Evolutionary conservation across 495 filamentous ascomycete species (phyloP).

Genomic region (Amniculicola lignicola): DNA sequence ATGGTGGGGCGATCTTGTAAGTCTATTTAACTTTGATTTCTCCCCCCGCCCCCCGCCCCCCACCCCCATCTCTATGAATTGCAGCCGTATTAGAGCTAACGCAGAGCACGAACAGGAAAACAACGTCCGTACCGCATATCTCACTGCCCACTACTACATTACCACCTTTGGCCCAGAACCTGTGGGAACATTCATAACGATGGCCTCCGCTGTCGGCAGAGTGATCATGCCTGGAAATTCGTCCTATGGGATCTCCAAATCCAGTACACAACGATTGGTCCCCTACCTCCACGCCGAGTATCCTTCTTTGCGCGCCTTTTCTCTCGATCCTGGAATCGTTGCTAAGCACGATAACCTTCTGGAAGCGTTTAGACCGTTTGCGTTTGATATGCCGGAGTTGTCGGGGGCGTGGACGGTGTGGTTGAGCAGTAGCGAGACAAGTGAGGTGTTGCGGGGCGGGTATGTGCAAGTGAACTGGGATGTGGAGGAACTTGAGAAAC

Average conservation of each 20-base stretch:
- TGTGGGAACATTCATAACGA: background rate
- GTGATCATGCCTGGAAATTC: conserved; percentile 1
- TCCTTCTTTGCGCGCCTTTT: conserved; percentile 1
- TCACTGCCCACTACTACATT: conserved; percentile 11
- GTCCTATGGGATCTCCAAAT: conserved; percentile 6
- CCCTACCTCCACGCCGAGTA: background rate
- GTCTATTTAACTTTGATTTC: background rate
- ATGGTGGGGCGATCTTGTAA: conserved; percentile 8
- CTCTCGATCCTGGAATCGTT: conserved; percentile 7
- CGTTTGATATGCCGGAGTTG: conserved; percentile 2
- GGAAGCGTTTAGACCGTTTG: background rate
- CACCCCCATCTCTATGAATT: too few relatives aligned
- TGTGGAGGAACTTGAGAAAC: conserved; percentile 6
- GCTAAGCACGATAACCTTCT: background rate
- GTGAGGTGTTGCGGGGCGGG: background rate
- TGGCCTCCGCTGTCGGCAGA: background rate
- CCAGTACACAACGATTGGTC: background rate
- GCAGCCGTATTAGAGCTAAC: background rate
- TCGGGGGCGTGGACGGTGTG: background rate
- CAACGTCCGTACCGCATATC: conserved; percentile 1
- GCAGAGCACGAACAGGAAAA: background rate
- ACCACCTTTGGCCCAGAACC: background rate
- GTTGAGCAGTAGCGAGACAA: background rate
- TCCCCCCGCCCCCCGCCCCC: too few relatives aligned
- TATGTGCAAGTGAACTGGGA: conserved; percentile 2